These are phyloP conservation scores for Physocladia obscura DNA, from an alignment of 192 early-diverging fungal species.

Conservation along the genomic window DNA sequence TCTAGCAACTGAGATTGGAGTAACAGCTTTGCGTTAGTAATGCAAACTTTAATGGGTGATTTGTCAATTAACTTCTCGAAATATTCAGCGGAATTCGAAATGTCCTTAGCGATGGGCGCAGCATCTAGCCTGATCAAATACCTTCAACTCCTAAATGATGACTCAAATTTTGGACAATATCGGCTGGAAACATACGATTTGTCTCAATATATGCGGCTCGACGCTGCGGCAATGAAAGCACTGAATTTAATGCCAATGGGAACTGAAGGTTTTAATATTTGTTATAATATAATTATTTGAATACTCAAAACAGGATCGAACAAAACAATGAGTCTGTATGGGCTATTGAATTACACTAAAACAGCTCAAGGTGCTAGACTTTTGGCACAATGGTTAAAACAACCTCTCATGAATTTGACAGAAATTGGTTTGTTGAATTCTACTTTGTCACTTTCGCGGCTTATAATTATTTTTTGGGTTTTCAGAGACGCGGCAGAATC, in stretches of 20 bases:
- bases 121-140: conserved; percentile 73
- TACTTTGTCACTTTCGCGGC: background rate
- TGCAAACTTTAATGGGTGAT: background rate
- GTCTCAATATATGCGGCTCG: conserved; percentile 88
- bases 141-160: conserved; percentile 72
- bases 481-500: conserved; percentile 65
- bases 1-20: conserved; percentile 63
- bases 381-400: conserved; percentile 89
- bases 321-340: conserved; percentile 73
- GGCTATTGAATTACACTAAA: conserved; percentile 85
- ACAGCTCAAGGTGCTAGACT: conserved; percentile 83
- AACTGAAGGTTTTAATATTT: conserved; percentile 22
- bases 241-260: conserved; percentile 77
- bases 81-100: conserved; percentile 66
- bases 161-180: conserved; percentile 79
- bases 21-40: conserved; percentile 65
- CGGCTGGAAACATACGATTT: conserved; percentile 69
- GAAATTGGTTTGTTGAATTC: conserved; percentile 61
- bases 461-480: conserved; percentile 16
- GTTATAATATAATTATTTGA: background rate
- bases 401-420: conserved; percentile 72
- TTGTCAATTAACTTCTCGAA: background rate
- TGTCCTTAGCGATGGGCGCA: conserved; percentile 68
- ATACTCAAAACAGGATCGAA: conserved; percentile 41
- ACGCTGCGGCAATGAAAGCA: conserved; percentile 83